A percentile compares a stretch with the other conserved stretches of the same genome.
These are phyloP conservation scores for Aureobasidium sp. DNA, from an alignment of 2,329 filamentous ascomycete genomes.

Conservation along the genomic window DNA sequence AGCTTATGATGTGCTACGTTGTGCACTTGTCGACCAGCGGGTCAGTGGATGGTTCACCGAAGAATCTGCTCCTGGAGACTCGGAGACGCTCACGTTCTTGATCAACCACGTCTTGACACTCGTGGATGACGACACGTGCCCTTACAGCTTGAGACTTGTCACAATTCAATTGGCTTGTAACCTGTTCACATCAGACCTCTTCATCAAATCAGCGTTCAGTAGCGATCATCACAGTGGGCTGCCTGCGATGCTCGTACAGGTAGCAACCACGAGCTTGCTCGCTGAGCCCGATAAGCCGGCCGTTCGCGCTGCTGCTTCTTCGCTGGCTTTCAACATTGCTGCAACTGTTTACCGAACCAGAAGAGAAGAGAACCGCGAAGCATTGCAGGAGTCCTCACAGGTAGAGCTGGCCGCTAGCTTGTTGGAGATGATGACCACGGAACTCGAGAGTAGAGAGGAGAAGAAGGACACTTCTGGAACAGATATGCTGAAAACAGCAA, in stretches of 20 bases:
- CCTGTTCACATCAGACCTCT: conserved; percentile 68
- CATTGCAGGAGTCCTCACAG: conserved; percentile 60
- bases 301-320: conserved; percentile 72
- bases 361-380: conserved; percentile 47
- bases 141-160: conserved; percentile 76
- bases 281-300: conserved; percentile 63
- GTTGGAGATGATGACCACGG: conserved; percentile 45
- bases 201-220: conserved; percentile 39
- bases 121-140: conserved; percentile 49
- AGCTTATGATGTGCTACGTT: conserved; percentile 74
- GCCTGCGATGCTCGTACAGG: conserved; percentile 50
- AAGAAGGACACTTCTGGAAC: conserved; percentile 21
- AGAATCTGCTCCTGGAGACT: conserved; percentile 41
- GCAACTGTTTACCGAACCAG: conserved; percentile 60
- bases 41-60: conserved; percentile 77
- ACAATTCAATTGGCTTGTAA: conserved; percentile 79
- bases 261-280: conserved; percentile 70
- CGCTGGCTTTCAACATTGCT: conserved; percentile 75
- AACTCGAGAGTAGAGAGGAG: conserved; percentile 49
- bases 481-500: conserved; percentile 68
- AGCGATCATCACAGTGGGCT: conserved; percentile 28
- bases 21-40: conserved; percentile 67
- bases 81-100: conserved; percentile 53
- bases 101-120: conserved; percentile 48
- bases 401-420: conserved; percentile 75